Percentiles rank a stretch among this genome's conserved stretches.
phyloP scores from a whole-genome alignment of 306 rosid genomes.

The Castanospermum australe region DNA sequence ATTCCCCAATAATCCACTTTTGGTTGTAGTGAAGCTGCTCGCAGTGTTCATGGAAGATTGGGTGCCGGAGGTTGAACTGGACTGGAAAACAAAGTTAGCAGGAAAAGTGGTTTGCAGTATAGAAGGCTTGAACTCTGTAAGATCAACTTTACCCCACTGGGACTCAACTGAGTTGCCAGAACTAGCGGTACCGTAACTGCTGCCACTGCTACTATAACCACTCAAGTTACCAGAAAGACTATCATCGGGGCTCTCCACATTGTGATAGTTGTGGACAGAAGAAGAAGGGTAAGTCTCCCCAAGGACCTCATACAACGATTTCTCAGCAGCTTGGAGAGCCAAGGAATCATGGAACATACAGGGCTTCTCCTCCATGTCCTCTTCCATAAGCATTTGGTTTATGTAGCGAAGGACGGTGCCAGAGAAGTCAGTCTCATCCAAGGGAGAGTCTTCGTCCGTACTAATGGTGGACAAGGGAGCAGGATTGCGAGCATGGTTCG shows the following conservation, averaged over 20 bases:
- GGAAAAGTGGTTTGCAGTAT: conserved; percentile 34
- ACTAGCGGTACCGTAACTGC: conserved; percentile 23
- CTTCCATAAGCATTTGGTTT: conserved; percentile 81
- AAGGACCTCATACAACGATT: conserved; percentile 58
- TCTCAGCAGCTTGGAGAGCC: conserved; percentile 70
- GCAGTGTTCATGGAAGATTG: conserved; percentile 26
- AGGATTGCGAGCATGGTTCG: conserved; percentile 13
- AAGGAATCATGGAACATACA: conserved; percentile 64
- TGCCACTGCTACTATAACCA: conserved; percentile 13
- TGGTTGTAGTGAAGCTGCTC: neutral
- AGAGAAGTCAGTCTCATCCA: conserved; percentile 52
- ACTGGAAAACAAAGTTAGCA: conserved; percentile 50
- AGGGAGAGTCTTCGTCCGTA: conserved; percentile 43
- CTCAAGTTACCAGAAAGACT: conserved; percentile 24
- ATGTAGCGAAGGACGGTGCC: conserved; percentile 57
- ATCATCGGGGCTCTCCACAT: conserved; percentile 42
- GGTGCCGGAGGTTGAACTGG: conserved; percentile 20
- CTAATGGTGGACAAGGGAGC: conserved; percentile 19
- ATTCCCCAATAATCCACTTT: conserved; percentile 31
- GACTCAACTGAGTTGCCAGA: conserved; percentile 33
- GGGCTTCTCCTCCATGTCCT: conserved; percentile 55
- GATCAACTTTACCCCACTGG: conserved; percentile 21
- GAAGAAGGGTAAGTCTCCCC: conserved; percentile 45
- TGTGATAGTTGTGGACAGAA: conserved; percentile 19
- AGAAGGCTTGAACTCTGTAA: conserved; percentile 35